Conservation (phyloP, 2,329 filamentous ascomycete species). For the Herpotrichia juniperi region DNA sequence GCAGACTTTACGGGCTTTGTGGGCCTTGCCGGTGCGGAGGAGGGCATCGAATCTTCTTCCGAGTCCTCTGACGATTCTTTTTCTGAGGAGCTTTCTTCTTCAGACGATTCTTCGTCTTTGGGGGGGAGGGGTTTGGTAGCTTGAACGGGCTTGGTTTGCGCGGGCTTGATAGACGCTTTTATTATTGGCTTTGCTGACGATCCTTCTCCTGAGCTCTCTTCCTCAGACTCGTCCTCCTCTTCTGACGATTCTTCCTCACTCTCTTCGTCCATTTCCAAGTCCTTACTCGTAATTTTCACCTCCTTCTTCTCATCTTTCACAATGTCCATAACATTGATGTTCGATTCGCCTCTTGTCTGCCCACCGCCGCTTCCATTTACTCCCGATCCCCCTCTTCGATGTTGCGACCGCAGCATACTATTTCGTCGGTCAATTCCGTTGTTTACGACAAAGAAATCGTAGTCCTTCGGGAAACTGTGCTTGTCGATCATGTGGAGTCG, state of each 20-base stretch:
- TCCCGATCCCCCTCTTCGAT: conserved; percentile 32
- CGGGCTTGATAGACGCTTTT: neutral
- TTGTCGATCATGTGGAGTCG: conserved; percentile 91
- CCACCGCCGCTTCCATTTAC: conserved; percentile 4
- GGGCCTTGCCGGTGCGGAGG: neutral
- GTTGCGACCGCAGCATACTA: conserved; percentile 70
- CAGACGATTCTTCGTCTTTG: neutral
- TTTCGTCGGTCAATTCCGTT: conserved; percentile 85
- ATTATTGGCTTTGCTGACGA: neutral
- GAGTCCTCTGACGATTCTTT: conserved; percentile 11
- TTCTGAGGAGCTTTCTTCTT: conserved; percentile 6
- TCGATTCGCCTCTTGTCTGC: conserved; percentile 2
- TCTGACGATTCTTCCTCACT: neutral
- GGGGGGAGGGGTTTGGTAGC: neutral
- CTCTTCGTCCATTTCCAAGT: conserved; percentile 3
- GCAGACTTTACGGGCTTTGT: neutral
- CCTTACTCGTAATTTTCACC: conserved; percentile 23
- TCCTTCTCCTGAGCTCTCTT: neutral
- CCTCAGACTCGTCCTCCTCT: conserved; percentile 1
- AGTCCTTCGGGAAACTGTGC: conserved; percentile 78
- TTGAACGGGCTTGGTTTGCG: neutral
- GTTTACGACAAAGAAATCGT: conserved; percentile 69
- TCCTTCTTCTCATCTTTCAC: conserved; percentile 25
- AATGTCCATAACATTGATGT: conserved; percentile 6
- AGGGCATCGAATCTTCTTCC: neutral